These are phyloP conservation scores for Colletotrichum chrysophilum DNA, from an alignment of 2,329 filamentous ascomycete species.

Conservation along the genomic window DNA sequence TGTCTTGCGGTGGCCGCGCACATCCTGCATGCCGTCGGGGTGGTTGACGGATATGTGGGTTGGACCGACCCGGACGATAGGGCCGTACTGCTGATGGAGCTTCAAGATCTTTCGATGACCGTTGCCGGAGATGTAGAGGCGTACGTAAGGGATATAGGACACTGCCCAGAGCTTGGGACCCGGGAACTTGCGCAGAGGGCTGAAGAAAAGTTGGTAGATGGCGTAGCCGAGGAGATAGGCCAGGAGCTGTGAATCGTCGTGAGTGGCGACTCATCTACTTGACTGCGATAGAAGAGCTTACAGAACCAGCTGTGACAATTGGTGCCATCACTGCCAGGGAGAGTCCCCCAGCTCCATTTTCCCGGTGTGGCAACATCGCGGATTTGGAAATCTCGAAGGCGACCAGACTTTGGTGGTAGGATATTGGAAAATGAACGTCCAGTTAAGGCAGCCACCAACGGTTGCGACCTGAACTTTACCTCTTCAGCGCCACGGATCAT, in stretches of 20 bases:
- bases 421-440: not conserved
- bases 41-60: constrained; percentile 50
- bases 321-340: not conserved
- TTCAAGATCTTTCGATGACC: constrained; percentile 28
- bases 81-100: constrained; percentile 45
- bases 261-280: not conserved
- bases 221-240: not conserved
- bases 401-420: not conserved
- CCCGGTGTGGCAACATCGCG: not conserved
- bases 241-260: not conserved
- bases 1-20: constrained; percentile 35
- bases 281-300: not conserved
- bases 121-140: not conserved
- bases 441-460: not conserved
- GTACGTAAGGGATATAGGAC: not conserved
- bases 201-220: constrained; percentile 1
- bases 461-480: not conserved
- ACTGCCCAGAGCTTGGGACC: constrained; percentile 16
- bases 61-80: constrained; percentile 50
- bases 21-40: constrained; percentile 41
- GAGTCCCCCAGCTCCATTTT: not conserved
- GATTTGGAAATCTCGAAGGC: not conserved
- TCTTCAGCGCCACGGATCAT: not conserved
- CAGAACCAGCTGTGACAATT: not conserved
- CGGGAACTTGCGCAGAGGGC: constrained; percentile 2